Conservation (phyloP, 164 flowering plant genomes). For the Stephania yunnanensis region DNA sequence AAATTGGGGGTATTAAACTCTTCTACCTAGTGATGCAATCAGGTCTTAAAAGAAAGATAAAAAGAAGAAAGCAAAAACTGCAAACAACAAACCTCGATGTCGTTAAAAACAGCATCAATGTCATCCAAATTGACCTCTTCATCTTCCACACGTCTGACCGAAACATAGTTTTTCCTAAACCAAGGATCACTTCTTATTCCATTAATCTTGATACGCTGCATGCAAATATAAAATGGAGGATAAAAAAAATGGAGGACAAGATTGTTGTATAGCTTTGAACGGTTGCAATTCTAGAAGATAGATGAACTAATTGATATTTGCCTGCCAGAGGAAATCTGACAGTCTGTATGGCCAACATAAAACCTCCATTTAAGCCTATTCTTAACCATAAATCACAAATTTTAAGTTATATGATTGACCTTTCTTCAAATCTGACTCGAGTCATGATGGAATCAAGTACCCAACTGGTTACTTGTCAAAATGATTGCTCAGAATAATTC, state of each 20-base stretch:
- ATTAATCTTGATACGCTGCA: conserved; percentile 79
- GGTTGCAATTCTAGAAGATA: not conserved
- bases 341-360: too few species aligned
- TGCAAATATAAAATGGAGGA: not conserved
- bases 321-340: not conserved
- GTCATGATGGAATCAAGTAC: not conserved
- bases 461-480: not conserved
- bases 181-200: conserved; percentile 69
- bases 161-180: conserved; percentile 60
- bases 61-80: not conserved
- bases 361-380: not conserved
- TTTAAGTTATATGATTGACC: not conserved
- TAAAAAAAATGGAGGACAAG: not conserved
- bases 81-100: conserved; percentile 66
- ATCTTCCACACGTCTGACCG: conserved; percentile 49
- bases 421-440: not conserved
- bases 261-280: not conserved
- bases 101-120: conserved; percentile 82
- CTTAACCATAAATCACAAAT: not conserved
- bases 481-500: not conserved
- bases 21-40: not conserved
- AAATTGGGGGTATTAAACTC: not conserved
- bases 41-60: not conserved
- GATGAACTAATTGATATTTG: not conserved
- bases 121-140: conserved; percentile 90